A percentile compares a stretch with the other conserved stretches of the same genome.
These are phyloP conservation scores for Globisporangium paddicum DNA, from an alignment of 352 stramenopile species.

Conservation along the genomic window DNA sequence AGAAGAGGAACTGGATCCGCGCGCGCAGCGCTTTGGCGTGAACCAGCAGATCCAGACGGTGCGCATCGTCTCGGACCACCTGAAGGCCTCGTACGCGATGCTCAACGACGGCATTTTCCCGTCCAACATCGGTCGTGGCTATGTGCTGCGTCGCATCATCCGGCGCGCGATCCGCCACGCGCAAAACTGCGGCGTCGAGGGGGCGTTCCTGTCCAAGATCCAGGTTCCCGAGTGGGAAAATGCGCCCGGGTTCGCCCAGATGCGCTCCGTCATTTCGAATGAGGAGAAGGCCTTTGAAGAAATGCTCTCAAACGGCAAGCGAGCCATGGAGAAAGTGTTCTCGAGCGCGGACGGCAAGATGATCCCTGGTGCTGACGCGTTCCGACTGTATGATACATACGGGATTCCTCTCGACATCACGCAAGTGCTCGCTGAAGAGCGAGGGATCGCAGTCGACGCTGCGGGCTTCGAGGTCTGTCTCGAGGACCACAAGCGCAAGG, in stretches of 20 bases:
- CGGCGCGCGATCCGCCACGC: conserved; percentile 81
- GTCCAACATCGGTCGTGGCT: conserved; percentile 94
- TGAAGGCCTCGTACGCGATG: conserved; percentile 93
- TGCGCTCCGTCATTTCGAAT: conserved; percentile 62
- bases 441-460: conserved; percentile 48
- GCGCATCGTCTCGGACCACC: conserved; percentile 94
- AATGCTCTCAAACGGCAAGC: conserved; percentile 56
- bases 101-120: conserved; percentile 93
- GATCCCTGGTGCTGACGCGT: conserved; percentile 52
- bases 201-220: conserved; percentile 51
- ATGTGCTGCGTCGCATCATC: conserved; percentile 94
- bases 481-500: conserved; percentile 44
- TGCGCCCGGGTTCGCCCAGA: conserved; percentile 39
- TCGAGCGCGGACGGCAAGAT: conserved; percentile 16
- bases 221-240: conserved; percentile 39
- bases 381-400: conserved; percentile 71
- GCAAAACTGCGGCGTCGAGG: conserved; percentile 48
- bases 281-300: conserved; percentile 70
- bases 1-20: conserved; percentile 40
- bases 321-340: conserved; percentile 63
- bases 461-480: conserved; percentile 45
- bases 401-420: conserved; percentile 79
- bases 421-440: conserved; percentile 56
- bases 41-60: conserved; percentile 55
- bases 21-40: conserved; percentile 36